Evolutionary conservation across 2,329 filamentous ascomycete genomes (phyloP).

Genomic region (Colletotrichum musae): DNA sequence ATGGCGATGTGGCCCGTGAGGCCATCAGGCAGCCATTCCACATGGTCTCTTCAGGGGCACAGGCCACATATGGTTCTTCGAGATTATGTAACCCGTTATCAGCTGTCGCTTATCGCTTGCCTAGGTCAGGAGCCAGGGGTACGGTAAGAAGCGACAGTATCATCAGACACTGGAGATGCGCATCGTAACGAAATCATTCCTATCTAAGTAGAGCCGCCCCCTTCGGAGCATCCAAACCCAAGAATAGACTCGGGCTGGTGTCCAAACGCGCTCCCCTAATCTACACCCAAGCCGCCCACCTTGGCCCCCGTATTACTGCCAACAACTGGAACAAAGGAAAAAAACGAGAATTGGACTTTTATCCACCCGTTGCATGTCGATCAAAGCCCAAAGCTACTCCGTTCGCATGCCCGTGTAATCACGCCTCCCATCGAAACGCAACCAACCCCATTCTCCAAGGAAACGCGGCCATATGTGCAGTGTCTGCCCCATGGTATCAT

Average conservation of each 20-base stretch:
- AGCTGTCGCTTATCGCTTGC: not conserved
- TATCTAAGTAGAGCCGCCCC: constrained; percentile 7
- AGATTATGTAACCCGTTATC: constrained; percentile 21
- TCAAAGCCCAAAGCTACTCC: constrained; percentile 31
- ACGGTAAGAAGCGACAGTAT: too few relatives aligned
- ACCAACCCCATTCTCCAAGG: constrained; percentile 32
- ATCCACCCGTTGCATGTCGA: constrained; percentile 24
- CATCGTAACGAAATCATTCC: not conserved
- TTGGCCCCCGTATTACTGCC: not conserved
- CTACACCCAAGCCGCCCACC: constrained; percentile 15
- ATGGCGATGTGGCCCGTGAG: not conserved
- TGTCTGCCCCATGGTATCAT: constrained; percentile 28
- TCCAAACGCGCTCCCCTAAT: constrained; percentile 26
- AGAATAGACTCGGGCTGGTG: constrained; percentile 25
- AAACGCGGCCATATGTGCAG: constrained; percentile 38
- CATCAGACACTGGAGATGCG: not conserved
- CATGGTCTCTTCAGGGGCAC: constrained; percentile 29
- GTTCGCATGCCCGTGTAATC: constrained; percentile 32
- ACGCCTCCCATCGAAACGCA: constrained; percentile 29
- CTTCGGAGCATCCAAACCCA: constrained; percentile 23
- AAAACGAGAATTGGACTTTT: constrained; percentile 25
- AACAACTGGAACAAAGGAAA: constrained; percentile 27
- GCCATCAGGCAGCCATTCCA: constrained; percentile 34
- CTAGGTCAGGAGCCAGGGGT: too few relatives aligned
- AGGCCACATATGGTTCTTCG: constrained; percentile 18